Evolutionary conservation across 2,329 filamentous ascomycete species (phyloP), one percentile per base, ranked within the genome.

Genomic region (Microdochium bolleyi): DNA sequence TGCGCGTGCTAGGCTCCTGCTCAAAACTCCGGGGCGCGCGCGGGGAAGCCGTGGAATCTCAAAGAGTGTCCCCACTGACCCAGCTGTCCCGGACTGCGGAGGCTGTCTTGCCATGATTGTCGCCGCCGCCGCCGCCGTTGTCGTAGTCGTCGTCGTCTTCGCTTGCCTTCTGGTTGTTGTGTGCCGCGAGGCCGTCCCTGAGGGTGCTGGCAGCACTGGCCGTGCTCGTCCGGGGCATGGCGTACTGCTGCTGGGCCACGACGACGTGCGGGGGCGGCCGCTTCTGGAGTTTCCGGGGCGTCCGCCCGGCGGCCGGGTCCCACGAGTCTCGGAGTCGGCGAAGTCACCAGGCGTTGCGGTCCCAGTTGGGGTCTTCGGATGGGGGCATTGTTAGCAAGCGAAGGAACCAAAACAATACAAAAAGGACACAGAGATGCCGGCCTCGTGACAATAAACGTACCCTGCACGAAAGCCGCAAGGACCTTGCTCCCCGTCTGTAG

Each of bases 401-500:
- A 27, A 49, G 7, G 48, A 54, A 34, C 24, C 50, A 55, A 48
- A 62, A 46, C 8, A 37, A 48, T 22, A 27, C 2, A 19, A 48
- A 50, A 51, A 34, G 53, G 22, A 32, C n/a, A 41, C 14, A 38
- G 14, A 49, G 61, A 69, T 59, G 24, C 16, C 16, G 24, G 46
- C 32, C 49, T 41, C 27, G 16, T 50, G 53, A 41, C 2, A 25
- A 21, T n/a, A 46, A 56, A 72, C 79, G 64, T 66, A 95, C 92
- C 94, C 74, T 99, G 94, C 65, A 99, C 92, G 76, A 97, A 99
- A 27, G 89, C 89, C 13, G 92, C 92, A 63, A 99, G 73, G 54
- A 99, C 94, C 73, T 97, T 96, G 71, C 91, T 96, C 51, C 94
- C 94, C 27, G 94, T 99, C 81, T 99, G 94, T 72, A 99, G 73